Conservation (phyloP, 2,329 filamentous ascomycete genomes). For the Capronia coronata region DNA sequence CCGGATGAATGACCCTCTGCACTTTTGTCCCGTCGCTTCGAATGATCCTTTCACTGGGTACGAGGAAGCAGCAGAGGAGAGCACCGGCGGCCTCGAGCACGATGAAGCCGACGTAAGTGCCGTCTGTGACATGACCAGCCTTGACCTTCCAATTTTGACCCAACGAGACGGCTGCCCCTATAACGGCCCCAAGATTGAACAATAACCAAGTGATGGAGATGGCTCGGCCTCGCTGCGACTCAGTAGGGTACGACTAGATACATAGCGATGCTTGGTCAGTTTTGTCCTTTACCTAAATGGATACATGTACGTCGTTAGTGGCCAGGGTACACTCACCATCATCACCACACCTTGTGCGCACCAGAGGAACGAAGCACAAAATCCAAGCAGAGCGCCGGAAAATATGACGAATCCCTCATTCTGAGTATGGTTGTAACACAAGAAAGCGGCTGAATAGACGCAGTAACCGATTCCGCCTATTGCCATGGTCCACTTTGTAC, state of each 20-base stretch:
- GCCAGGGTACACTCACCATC: constrained; percentile 51
- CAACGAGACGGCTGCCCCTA: constrained; percentile 61
- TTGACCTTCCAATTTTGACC: constrained; percentile 39
- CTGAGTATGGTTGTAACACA: constrained; percentile 46
- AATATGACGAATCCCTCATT: constrained; percentile 47
- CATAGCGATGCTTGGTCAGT: neutral
- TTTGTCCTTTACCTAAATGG: neutral
- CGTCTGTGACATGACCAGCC: constrained; percentile 40
- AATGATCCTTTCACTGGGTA: constrained; percentile 59
- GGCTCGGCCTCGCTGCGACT: constrained; percentile 76
- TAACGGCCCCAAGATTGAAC: constrained; percentile 85
- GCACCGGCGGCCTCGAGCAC: constrained; percentile 63
- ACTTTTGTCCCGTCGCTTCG: constrained; percentile 65
- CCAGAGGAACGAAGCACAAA: constrained; percentile 47
- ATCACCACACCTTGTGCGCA: constrained; percentile 47
- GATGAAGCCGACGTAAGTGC: constrained; percentile 69
- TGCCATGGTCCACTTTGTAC: constrained; percentile 39
- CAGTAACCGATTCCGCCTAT: constrained; percentile 44
- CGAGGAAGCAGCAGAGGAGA: constrained; percentile 55
- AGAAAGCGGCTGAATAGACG: constrained; percentile 44
- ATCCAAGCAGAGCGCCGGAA: constrained; percentile 44
- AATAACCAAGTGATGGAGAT: constrained; percentile 93
- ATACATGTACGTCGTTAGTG: neutral
- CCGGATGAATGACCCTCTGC: constrained; percentile 72
- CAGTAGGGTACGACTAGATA: constrained; percentile 60